Evolutionary conservation across 2,329 filamentous ascomycete genomes (phyloP).

Genomic region (Rutstroemia sp.): DNA sequence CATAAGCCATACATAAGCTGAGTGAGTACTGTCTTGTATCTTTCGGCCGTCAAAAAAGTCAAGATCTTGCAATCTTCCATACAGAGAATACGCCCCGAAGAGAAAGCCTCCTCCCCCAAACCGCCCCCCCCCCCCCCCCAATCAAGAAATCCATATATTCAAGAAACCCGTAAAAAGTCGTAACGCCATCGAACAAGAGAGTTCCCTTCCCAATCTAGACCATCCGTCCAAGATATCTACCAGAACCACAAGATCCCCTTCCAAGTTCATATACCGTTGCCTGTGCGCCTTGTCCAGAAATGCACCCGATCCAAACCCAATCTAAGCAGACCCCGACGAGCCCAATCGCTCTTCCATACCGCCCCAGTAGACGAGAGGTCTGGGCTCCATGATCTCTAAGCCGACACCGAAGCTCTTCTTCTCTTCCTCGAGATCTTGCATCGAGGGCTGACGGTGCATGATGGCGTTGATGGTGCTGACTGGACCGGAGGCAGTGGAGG

Average conservation of each 20-base stretch:
- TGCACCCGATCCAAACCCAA: background rate
- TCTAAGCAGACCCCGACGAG: constrained; percentile 14
- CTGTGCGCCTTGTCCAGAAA: background rate
- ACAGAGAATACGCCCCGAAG: background rate
- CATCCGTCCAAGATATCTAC: constrained; percentile 1
- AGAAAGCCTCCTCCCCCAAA: background rate
- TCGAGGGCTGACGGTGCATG: constrained; percentile 49
- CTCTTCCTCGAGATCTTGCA: constrained; percentile 52
- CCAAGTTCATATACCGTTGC: background rate
- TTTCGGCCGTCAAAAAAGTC: background rate
- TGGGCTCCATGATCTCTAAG: constrained; percentile 51
- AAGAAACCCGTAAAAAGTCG: background rate
- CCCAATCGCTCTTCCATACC: constrained; percentile 53
- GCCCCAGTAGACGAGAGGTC: constrained; percentile 56
- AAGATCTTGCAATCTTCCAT: background rate
- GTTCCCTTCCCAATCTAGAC: background rate
- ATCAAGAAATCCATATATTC: background rate
- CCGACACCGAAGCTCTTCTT: constrained; percentile 44
- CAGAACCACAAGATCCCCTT: background rate
- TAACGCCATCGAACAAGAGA: background rate
- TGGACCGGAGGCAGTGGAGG: constrained; percentile 36
- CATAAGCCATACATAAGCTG: no score
- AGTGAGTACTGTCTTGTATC: no score
- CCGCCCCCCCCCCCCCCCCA: background rate
- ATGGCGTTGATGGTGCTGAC: constrained; percentile 50